A percentile compares a stretch with the other conserved stretches of the same genome.
These are phyloP conservation scores for Lignosus rhinocerotis DNA, from an alignment of 1,284 basidiomycete species.

Conservation along the genomic window DNA sequence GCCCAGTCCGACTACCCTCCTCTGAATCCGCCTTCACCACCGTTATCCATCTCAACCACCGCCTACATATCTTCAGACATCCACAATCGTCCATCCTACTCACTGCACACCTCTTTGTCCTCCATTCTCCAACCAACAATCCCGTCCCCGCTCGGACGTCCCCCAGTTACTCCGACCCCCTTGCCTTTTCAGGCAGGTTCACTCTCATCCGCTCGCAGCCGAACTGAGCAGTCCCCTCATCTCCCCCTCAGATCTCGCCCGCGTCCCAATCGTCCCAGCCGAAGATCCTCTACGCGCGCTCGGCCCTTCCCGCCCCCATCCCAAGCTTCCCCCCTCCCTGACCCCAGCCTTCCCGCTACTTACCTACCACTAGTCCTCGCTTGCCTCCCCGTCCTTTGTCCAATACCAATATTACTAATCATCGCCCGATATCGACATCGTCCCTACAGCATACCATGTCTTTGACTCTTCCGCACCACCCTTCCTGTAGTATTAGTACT, in stretches of 20 bases:
- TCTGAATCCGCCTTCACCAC: neutral
- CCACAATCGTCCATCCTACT: too few species aligned
- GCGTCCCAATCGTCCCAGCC: slow-evolving; percentile 23
- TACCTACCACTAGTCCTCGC: slow-evolving; percentile 14
- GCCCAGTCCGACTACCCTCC: too few species aligned
- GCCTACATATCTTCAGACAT: too few species aligned
- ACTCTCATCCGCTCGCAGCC: slow-evolving; percentile 22
- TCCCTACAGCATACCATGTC: neutral
- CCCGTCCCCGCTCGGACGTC: slow-evolving; percentile 8
- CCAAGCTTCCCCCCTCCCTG: neutral
- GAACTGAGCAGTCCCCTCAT: slow-evolving; percentile 31
- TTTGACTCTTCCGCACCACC: slow-evolving; percentile 1
- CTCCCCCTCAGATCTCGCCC: slow-evolving; percentile 26
- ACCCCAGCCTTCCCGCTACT: neutral
- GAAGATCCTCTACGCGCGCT: slow-evolving; percentile 23
- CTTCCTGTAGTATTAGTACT: neutral
- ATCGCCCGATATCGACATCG: too few species aligned
- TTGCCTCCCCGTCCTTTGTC: slow-evolving; percentile 13
- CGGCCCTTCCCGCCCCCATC: slow-evolving; percentile 23
- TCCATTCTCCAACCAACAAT: neutral
- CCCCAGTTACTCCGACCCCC: slow-evolving; percentile 18
- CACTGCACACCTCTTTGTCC: too few species aligned
- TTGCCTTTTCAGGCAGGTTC: slow-evolving; percentile 16
- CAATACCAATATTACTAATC: too few species aligned
- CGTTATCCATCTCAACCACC: neutral